A percentile compares a stretch with the other conserved stretches of the same genome.
Evolutionary conservation across 768 basidiomycete genomes (phyloP).

Genomic region (Pulveroboletus ravenelii): DNA sequence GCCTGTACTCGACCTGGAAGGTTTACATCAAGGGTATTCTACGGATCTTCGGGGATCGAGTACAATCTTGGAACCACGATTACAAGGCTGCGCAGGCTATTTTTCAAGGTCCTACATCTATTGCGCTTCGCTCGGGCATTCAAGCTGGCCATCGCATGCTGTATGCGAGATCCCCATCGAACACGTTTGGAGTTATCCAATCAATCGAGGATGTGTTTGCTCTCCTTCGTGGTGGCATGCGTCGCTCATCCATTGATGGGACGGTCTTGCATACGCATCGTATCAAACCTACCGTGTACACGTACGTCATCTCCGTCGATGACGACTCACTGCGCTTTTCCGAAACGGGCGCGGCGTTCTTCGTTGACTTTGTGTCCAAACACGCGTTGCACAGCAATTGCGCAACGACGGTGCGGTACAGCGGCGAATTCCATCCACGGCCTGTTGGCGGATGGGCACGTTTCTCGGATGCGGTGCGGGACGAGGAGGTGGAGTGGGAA

Average conservation of each 20-base stretch:
- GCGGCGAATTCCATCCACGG: constrained; percentile 76
- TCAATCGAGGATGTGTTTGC: constrained; percentile 42
- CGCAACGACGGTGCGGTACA: constrained; percentile 59
- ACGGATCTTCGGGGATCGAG: constrained; percentile 51
- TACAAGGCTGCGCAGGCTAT: constrained; percentile 72
- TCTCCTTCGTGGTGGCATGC: constrained; percentile 48
- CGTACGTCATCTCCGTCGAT: constrained; percentile 73
- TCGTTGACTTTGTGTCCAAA: constrained; percentile 82
- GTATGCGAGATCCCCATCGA: constrained; percentile 61
- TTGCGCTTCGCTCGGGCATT: constrained; percentile 64
- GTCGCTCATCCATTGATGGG: constrained; percentile 11
- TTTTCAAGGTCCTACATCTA: constrained; percentile 54
- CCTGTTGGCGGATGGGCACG: constrained; percentile 63
- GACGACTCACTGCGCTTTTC: constrained; percentile 80
- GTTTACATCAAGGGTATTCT: constrained; percentile 57
- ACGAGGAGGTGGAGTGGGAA: constrained; percentile 67
- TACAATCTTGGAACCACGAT: constrained; percentile 62
- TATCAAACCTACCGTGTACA: constrained; percentile 80
- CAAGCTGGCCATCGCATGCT: constrained; percentile 70
- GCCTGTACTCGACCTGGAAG: constrained; percentile 80
- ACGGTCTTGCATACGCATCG: constrained; percentile 33
- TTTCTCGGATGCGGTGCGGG: constrained; percentile 52
- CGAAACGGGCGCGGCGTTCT: constrained; percentile 83
- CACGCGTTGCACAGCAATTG: constrained; percentile 83
- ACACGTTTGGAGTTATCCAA: constrained; percentile 58